Evolutionary conservation across 768 basidiomycete genomes (phyloP).

Genomic region (Leccinellum luteum): DNA sequence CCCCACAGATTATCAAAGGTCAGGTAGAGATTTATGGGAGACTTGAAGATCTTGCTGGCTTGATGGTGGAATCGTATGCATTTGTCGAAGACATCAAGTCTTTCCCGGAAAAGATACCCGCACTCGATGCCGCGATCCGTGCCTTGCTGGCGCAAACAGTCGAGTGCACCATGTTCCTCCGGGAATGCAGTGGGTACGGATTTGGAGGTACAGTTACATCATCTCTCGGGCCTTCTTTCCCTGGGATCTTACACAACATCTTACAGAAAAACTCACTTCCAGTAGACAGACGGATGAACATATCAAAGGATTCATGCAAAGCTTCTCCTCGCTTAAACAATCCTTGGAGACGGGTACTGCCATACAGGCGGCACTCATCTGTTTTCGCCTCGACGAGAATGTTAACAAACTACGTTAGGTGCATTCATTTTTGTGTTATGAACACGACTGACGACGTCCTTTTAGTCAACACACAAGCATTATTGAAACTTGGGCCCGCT

Average conservation of each 20-base stretch:
- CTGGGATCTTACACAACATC: conserved; percentile 4
- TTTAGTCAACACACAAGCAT: conserved; percentile 19
- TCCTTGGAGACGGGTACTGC: conserved; percentile 26
- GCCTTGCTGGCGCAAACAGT: conserved; percentile 32
- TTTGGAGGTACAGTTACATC: conserved; percentile 32
- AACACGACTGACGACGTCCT: not conserved
- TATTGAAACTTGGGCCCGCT: conserved; percentile 26
- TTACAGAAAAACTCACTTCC: conserved; percentile 14
- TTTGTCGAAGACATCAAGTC: conserved; percentile 31
- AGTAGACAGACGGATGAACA: conserved; percentile 23
- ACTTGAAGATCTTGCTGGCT: conserved; percentile 23
- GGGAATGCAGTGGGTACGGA: conserved; percentile 34
- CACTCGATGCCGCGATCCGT: conserved; percentile 27
- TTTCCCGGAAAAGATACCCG: conserved; percentile 27
- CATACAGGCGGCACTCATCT: conserved; percentile 25
- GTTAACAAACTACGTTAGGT: conserved; percentile 25
- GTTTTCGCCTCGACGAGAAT: conserved; percentile 29
- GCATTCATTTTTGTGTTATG: not conserved
- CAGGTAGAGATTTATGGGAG: conserved; percentile 27
- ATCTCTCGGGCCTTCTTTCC: not conserved
- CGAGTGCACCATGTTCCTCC: conserved; percentile 37
- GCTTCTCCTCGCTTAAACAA: conserved; percentile 24
- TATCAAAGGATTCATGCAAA: conserved; percentile 18
- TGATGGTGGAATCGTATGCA: conserved; percentile 33
- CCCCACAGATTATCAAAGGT: conserved; percentile 24